Evolutionary conservation across 129 eudicot genomes (phyloP), one percentile per base, ranked within the genome.

Genomic region (Escallonia herrerae): DNA sequence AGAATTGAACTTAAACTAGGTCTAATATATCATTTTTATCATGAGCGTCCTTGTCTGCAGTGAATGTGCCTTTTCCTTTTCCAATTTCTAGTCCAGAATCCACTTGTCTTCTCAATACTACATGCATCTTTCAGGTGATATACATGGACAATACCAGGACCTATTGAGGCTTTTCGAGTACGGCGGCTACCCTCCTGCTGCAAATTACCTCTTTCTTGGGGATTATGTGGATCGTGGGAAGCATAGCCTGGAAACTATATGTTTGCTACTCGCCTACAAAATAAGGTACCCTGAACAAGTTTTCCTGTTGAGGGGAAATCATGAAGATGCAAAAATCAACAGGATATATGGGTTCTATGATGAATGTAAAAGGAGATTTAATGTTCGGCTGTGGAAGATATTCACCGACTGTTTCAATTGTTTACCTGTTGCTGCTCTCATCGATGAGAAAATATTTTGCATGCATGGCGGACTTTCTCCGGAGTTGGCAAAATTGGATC

Each of bases 391-490:
- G 2, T 84, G 90, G 90, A 84, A 84, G 69, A 84, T 83, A 47
- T 83, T 83, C 65, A 83, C 89, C 6, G 89, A 83, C 59, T 83
- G 89, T 76, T 83, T 83, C 53, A 80, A 80, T 61, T 84, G 90
- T 65, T 72, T 84, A 81, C 90, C 90, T 12, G 83, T 84, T 54
- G 74, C 77, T 48, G 90, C 90, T 9, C 72, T 84, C n/a, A 77
- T 84, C 38, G 90, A 84, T 53, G 79, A 80, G 2, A 84, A 84
- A 69, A 84, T 84, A 63, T n/a, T 84, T 12, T 84, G 90, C 68
- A 84, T 84, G 90, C 90, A 84, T 58, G 90, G 90, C 15, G 90
- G 90, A 33, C 79, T 84, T 45, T 84, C 90, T 0, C 90, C 86
- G 3, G 90, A 77, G 12, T 69, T 84, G 52, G 58, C 77, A 51